These are phyloP conservation scores for Solanum aculeatissimum DNA, from an alignment of 305 asterid genomes.

Conservation along the genomic window DNA sequence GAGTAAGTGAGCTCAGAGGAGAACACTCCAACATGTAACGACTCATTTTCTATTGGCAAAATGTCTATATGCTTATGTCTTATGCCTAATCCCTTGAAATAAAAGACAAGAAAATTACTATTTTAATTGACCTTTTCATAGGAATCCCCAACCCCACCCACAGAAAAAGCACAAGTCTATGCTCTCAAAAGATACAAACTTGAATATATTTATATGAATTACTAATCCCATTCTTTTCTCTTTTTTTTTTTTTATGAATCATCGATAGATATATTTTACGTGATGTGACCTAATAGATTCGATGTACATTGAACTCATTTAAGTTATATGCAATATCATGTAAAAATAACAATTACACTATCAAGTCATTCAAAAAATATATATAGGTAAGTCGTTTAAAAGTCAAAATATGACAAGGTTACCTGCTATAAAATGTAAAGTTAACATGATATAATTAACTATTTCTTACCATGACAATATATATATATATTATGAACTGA, in stretches of 20 bases:
- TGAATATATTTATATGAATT: neutral
- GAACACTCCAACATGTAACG: conserved; percentile 14
- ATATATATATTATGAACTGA: conserved; percentile 10
- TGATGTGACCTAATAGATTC: neutral
- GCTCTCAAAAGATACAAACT: neutral
- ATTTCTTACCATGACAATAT: neutral
- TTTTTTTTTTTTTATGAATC: neutral
- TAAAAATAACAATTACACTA: neutral
- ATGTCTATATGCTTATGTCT: conserved; percentile 19
- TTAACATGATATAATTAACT: neutral
- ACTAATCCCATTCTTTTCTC: too few species aligned
- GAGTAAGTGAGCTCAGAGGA: conserved; percentile 9
- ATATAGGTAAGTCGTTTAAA: neutral
- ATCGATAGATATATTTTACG: neutral
- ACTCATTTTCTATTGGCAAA: neutral
- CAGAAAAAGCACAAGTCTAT: neutral
- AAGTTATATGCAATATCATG: neutral
- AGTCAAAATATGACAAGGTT: neutral
- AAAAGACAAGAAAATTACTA: conserved; percentile 7
- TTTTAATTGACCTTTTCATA: conserved; percentile 16
- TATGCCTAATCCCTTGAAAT: conserved; percentile 6
- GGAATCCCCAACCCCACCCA: conserved; percentile 4
- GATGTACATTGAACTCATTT: neutral
- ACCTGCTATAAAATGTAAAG: neutral
- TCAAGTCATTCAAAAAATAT: neutral